Evolutionary conservation across 352 stramenopile genomes (phyloP).

Genomic region (Phytophthora pini): DNA sequence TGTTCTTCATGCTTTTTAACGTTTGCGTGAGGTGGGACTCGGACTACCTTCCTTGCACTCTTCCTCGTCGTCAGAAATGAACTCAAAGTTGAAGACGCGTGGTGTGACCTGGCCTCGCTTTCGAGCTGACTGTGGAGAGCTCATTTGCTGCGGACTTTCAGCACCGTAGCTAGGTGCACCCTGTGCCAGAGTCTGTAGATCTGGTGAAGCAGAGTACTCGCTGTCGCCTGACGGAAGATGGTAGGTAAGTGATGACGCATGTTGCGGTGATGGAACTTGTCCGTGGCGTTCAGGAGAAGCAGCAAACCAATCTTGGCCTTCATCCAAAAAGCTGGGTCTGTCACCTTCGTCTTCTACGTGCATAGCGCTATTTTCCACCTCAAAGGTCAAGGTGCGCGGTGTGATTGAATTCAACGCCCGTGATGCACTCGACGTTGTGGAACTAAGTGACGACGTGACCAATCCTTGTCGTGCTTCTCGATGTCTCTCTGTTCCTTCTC

Average conservation of each 20-base stretch:
- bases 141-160: not conserved
- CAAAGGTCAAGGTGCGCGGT: constrained; percentile 38
- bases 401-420: constrained; percentile 10
- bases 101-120: constrained; percentile 22
- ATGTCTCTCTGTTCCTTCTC: constrained; percentile 5
- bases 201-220: constrained; percentile 23
- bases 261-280: constrained; percentile 18
- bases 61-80: constrained; percentile 36
- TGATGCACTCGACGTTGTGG: constrained; percentile 7
- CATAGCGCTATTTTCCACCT: constrained; percentile 20
- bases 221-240: constrained; percentile 14
- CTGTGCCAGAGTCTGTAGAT: constrained; percentile 23
- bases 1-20: constrained; percentile 13
- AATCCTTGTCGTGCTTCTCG: not conserved
- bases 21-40: constrained; percentile 14
- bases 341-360: constrained; percentile 5
- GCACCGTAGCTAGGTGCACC: not conserved
- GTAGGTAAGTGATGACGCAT: constrained; percentile 23
- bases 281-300: constrained; percentile 22
- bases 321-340: constrained; percentile 15
- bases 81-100: constrained; percentile 60
- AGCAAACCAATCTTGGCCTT: constrained; percentile 24
- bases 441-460: constrained; percentile 8
- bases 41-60: constrained; percentile 20
- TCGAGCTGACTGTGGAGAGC: not conserved